These are phyloP conservation scores for Talaromyces sp. DNA, from an alignment of 2,329 filamentous ascomycete species.

Conservation along the genomic window DNA sequence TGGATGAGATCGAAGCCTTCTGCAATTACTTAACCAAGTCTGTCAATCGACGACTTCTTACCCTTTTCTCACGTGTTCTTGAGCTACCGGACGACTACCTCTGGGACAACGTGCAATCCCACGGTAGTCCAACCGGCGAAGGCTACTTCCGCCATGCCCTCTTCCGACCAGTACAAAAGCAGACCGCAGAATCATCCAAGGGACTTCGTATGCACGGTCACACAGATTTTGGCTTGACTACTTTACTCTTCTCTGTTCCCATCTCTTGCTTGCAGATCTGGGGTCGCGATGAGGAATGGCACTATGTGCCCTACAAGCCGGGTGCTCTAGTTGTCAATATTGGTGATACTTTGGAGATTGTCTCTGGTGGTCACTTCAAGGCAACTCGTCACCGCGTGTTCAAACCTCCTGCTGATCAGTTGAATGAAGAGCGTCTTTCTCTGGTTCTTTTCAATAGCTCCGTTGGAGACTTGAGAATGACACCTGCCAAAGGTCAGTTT, in stretches of 20 bases:
- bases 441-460: slow-evolving; percentile 49
- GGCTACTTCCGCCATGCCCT: slow-evolving; percentile 49
- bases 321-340: slow-evolving; percentile 52
- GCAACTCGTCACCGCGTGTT: slow-evolving; percentile 46
- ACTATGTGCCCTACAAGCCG: slow-evolving; percentile 43
- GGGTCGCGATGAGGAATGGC: slow-evolving; percentile 46
- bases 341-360: slow-evolving; percentile 45
- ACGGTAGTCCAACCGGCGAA: slow-evolving; percentile 43
- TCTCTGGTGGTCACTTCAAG: slow-evolving; percentile 49
- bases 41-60: slow-evolving; percentile 45
- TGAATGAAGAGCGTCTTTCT: slow-evolving; percentile 41
- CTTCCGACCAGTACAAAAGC: slow-evolving; percentile 36
- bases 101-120: slow-evolving; percentile 46
- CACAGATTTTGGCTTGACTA: slow-evolving; percentile 49
- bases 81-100: slow-evolving; percentile 47
- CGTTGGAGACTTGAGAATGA: slow-evolving; percentile 44
- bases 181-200: slow-evolving; percentile 37
- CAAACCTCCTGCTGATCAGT: slow-evolving; percentile 40
- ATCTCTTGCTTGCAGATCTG: slow-evolving; percentile 50
- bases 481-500: slow-evolving; percentile 31
- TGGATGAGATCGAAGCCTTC: slow-evolving; percentile 50
- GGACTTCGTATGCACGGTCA: slow-evolving; percentile 46
- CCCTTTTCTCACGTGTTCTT: slow-evolving; percentile 44
- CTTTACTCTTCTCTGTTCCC: slow-evolving; percentile 47
- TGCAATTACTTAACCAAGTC: slow-evolving; percentile 49